Percentiles rank a stretch among this genome's conserved stretches.
phyloP scores from a whole-genome alignment of 148 eudicot genomes.

The Camellia granthamiana region DNA sequence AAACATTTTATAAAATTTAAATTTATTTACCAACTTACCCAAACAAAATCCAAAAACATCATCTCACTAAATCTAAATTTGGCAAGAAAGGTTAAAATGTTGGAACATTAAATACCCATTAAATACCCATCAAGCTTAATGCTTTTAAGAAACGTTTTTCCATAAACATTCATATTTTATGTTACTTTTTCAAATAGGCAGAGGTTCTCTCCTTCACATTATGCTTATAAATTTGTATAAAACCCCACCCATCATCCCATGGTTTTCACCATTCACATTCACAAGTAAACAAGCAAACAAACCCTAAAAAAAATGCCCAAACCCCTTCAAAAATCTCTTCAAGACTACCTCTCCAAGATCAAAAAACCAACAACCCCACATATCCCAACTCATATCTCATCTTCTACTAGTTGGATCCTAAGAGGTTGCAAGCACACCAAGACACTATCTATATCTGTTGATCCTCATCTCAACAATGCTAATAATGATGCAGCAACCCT shows the following conservation, averaged over 20 bases:
- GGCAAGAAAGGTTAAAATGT: too few species aligned
- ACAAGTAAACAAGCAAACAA: neutral
- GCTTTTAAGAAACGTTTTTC: neutral
- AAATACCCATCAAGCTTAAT: conserved; percentile 8
- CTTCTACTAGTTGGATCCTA: conserved; percentile 40
- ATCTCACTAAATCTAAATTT: neutral
- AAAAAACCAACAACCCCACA: conserved; percentile 38
- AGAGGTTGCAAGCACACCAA: conserved; percentile 51
- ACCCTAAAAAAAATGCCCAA: conserved; percentile 37
- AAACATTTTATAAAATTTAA: too few species aligned
- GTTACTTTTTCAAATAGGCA: neutral
- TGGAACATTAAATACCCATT: neutral
- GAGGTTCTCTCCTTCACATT: neutral
- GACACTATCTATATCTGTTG: conserved; percentile 36
- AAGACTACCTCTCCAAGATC: conserved; percentile 48
- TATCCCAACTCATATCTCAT: conserved; percentile 34
- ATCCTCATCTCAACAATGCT: neutral
- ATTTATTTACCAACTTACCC: too few species aligned
- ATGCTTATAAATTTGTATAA: neutral
- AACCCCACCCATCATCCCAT: neutral
- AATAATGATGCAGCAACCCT: conserved; percentile 43
- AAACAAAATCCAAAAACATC: neutral
- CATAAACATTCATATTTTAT: neutral
- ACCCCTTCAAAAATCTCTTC: conserved; percentile 51
- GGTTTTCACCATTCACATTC: neutral